Evolutionary conservation across 1,284 basidiomycete genomes (phyloP), one percentile per base, ranked within the genome.

Genomic region (Apiotrichum mycotoxinovorans): DNA sequence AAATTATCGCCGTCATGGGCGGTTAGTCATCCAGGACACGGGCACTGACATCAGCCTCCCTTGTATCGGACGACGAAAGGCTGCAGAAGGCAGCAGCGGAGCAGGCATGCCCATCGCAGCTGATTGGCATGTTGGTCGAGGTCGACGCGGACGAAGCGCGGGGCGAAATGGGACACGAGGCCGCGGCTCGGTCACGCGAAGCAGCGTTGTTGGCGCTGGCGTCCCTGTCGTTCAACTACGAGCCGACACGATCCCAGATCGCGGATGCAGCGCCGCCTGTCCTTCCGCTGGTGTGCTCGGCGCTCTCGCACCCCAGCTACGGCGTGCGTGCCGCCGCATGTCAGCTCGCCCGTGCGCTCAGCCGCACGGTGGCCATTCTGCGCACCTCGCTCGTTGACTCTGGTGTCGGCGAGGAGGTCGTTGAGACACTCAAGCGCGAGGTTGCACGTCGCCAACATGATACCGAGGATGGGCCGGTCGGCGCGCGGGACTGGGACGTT

Each of bases 241-340:
- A 87, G 62, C 83, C 86, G 41, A 84, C 88, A 41, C 85, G 89
- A 2, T 80, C 84, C 10, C 79, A 81, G 35, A 76, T 92, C 15
- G 83, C 87, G 14, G 86, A 86, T 57, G 76, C 76, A 9, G 72
- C 62, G 1, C 70, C 73, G 8, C 60, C 68, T 12, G 64, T 80
- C 81, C 79, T 89, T 27, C 81, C 84, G 38, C 71, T 80, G 49
- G 75, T 89, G 38, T 80, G 83, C 52, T 69, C 71, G 5, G 83
- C 82, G 15, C 80, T 89, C 27, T 67, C 76, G 0, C 85, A 89
- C 61, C 81, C 80, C 0, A 83, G 86, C 56, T 79, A 85, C 20
- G 88, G 88, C 1, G 86, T 93, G 1, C 84, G 91, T 8, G 89
- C 88, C 46, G 87, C 88, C 0, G 87, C 89, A 0, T 91, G 89